Conservation (phyloP, 1,139 yeast species). For the Kodamaea ohmeri region DNA sequence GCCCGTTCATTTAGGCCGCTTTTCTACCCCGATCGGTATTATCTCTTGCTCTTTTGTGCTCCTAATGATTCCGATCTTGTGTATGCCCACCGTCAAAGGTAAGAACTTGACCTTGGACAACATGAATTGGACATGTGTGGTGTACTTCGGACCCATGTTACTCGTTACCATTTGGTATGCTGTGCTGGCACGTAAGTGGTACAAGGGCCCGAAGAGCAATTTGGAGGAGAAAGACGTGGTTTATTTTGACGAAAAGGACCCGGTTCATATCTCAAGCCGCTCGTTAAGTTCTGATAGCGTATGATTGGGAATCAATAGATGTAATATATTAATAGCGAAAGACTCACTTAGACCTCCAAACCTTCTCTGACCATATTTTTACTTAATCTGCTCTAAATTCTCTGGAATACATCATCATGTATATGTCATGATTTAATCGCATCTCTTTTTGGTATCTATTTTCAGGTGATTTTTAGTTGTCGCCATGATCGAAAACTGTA, state of each 20-base stretch:
- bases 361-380: too few species aligned
- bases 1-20: constrained; percentile 66
- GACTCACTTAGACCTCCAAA: too few species aligned
- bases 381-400: too few species aligned
- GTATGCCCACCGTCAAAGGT: constrained; percentile 60
- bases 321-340: too few species aligned
- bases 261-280: background rate
- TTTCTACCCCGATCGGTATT: constrained; percentile 47
- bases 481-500: constrained; percentile 18
- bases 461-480: background rate
- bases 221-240: constrained; percentile 34
- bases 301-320: background rate
- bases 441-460: background rate
- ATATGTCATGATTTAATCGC: too few species aligned
- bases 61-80: constrained; percentile 64
- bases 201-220: constrained; percentile 66
- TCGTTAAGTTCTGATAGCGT: constrained; percentile 5
- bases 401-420: too few species aligned
- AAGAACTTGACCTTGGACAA: constrained; percentile 40
- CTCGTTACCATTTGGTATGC: constrained; percentile 52
- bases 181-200: constrained; percentile 61
- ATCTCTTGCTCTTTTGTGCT: constrained; percentile 47
- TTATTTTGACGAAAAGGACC: constrained; percentile 4
- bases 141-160: constrained; percentile 63
- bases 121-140: constrained; percentile 74